Conservation (phyloP, 805 yeast genomes). For the Saturnispora hagleri region DNA sequence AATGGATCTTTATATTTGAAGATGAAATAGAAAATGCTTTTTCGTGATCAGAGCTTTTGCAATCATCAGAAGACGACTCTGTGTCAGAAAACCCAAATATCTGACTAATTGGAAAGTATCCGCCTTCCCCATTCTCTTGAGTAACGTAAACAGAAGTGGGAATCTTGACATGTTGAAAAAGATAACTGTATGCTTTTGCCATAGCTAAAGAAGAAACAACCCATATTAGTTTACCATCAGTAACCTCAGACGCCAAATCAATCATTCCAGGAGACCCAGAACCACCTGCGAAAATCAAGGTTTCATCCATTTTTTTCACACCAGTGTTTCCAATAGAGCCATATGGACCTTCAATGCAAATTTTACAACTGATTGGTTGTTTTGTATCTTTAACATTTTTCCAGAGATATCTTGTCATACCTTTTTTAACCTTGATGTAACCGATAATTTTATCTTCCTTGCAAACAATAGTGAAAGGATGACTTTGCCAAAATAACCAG, state of each 20-base stretch:
- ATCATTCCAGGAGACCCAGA: conserved; percentile 58
- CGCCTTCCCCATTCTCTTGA: conserved; percentile 27
- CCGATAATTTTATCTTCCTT: conserved; percentile 30
- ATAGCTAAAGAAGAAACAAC: conserved; percentile 40
- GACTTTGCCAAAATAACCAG: conserved; percentile 55
- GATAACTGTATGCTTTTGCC: conserved; percentile 32
- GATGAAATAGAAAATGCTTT: not conserved
- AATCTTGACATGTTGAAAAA: conserved; percentile 22
- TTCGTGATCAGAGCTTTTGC: not conserved
- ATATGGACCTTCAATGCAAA: conserved; percentile 61
- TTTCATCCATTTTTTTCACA: conserved; percentile 39
- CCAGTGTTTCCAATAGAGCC: conserved; percentile 39
- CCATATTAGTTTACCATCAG: conserved; percentile 47
- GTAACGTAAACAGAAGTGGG: conserved; percentile 29
- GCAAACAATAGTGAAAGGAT: conserved; percentile 54
- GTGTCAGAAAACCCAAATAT: not conserved
- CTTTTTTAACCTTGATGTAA: conserved; percentile 41
- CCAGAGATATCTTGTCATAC: conserved; percentile 38
- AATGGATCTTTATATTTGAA: not conserved
- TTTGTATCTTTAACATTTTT: conserved; percentile 19
- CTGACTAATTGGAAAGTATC: too few relatives aligned
- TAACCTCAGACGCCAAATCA: conserved; percentile 29
- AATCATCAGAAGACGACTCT: not conserved
- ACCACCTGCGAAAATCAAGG: conserved; percentile 74
- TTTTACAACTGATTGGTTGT: conserved; percentile 10